Conservation (phyloP, 164 flowering plant genomes). For the Vitis vinifera region ASM3070453v1 NC_081814.1:1092001-1092500, state of each 20-base stretch:
- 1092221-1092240: background rate
- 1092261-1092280: no score
- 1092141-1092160: constrained; percentile 97
- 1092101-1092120: constrained; percentile 90
- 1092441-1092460: no score
- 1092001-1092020: background rate
- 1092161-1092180: constrained; percentile 98
- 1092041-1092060: constrained; percentile 14
- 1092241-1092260: background rate
- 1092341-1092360: no score
- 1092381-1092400: no score
- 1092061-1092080: constrained; percentile 86
- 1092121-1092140: constrained; percentile 94
- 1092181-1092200: background rate
- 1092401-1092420: no score
- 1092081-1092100: constrained; percentile 95
- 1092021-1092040: background rate
- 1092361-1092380: no score
- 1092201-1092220: background rate
- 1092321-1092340: no score
- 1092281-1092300: no score
- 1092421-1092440: no score
- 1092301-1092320: no score
- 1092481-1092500: no score
- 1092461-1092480: no score